Evolutionary conservation across 2,329 filamentous ascomycete genomes (phyloP), one percentile per base, ranked within the genome.

Genomic region (Cercospora citrullina): DNA sequence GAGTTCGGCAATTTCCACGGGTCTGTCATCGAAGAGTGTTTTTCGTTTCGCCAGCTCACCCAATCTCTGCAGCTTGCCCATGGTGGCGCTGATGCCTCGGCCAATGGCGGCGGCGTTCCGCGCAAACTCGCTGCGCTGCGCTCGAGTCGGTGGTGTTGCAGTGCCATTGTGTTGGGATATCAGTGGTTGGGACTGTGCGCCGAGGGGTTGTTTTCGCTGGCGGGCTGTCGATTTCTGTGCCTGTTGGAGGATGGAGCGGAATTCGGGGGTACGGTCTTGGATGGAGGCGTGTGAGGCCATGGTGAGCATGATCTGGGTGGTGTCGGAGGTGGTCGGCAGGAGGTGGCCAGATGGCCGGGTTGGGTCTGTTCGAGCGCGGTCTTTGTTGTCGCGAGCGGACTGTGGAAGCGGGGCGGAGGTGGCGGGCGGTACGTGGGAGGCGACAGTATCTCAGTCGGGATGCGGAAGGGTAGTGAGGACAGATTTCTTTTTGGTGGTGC

Each of bases 241-340:
- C 79, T 96, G 92, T 57, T 87, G 85, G 70, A 98, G 88, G 76
- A 98, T 96, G 72, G 93, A 91, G 79, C 90, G 91, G 86, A 99
- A 99, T 85, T 99, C 95, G 77, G 89, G 87, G 67, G 95, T 99
- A 77, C 95, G 92, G 84, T 99, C 95, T 84, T 99, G 95, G 80
- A 98, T 96, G 62, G 93, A 94, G 64, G 83, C 80, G 57, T 71
- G 69, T 5, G 84, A 81, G 68, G 84, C 81, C 84, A 87, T 87
- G 71, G 77, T 80, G 73, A 73, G 67, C 64, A 71, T 70, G 18
- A 48, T 61, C 60, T 39, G 26, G 53, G 26, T 59, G 51, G 42
- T 65, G 61, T 53, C 42, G 48, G 55, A 53, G 55, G 65, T 39
- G 69, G 63, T 57, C 45, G 59, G 66, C n/a, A n/a, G 65, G 61